Conservation (phyloP, 805 yeast genomes). For the Candida boleticola region DNA sequence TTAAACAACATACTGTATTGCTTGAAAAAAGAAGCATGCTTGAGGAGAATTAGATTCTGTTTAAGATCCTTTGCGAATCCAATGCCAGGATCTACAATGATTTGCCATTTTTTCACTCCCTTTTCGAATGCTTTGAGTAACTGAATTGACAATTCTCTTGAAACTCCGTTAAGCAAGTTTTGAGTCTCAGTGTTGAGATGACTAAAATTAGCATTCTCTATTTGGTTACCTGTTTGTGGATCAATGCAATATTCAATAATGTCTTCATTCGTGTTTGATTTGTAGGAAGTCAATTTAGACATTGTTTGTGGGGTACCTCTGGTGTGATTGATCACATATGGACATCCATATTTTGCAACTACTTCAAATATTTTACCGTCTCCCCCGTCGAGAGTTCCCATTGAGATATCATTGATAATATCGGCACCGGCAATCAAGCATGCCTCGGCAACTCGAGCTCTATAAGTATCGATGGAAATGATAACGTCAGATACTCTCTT, state of each 20-base stretch:
- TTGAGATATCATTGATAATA: slow-evolving; percentile 87
- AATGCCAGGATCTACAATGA: slow-evolving; percentile 89
- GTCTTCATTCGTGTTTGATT: slow-evolving; percentile 32
- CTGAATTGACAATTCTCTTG: slow-evolving; percentile 60
- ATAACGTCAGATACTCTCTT: slow-evolving; percentile 40
- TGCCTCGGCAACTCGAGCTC: slow-evolving; percentile 68
- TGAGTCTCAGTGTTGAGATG: slow-evolving; percentile 11
- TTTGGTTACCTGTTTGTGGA: slow-evolving; percentile 21
- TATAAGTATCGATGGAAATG: slow-evolving; percentile 86
- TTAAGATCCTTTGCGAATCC: slow-evolving; percentile 87
- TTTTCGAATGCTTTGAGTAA: slow-evolving; percentile 52
- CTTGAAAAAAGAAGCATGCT: slow-evolving; percentile 48
- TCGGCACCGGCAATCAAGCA: slow-evolving; percentile 80
- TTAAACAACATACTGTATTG: slow-evolving; percentile 38
- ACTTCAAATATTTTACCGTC: slow-evolving; percentile 68
- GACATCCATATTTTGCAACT: slow-evolving; percentile 67
- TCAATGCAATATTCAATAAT: slow-evolving; percentile 36
- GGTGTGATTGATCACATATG: slow-evolving; percentile 79
- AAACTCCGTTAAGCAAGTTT: slow-evolving; percentile 53
- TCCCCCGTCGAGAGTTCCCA: slow-evolving; percentile 65
- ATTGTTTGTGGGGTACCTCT: slow-evolving; percentile 80
- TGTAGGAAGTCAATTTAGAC: slow-evolving; percentile 58
- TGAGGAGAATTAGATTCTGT: slow-evolving; percentile 69
- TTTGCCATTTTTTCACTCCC: slow-evolving; percentile 87
- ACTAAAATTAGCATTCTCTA: slow-evolving; percentile 5